Evolutionary conservation across 73 alveolate species (phyloP).

Genomic region (Tetrahymena thermophila): DNA sequence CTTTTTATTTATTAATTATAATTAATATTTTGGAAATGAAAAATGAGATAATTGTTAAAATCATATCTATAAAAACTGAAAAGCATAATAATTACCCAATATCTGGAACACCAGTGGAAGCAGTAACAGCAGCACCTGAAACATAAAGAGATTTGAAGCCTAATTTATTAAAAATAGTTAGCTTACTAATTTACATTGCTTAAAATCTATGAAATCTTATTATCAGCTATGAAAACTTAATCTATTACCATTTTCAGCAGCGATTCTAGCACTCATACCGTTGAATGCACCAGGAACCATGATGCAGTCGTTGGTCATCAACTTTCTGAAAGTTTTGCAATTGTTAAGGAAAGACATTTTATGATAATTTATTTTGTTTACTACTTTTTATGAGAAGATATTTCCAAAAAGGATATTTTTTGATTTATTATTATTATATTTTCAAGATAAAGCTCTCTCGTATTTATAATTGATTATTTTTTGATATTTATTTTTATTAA

Average conservation of each 20-base stretch:
- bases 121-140: constrained; percentile 91
- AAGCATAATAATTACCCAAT: constrained; percentile 49
- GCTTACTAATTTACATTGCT: neutral
- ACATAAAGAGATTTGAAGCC: constrained; percentile 75
- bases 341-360: constrained; percentile 11
- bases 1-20: neutral
- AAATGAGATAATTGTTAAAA: neutral
- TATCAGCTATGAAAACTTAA: neutral
- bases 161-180: neutral
- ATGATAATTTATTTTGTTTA: neutral
- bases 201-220: neutral
- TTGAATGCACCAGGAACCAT: constrained; percentile 88
- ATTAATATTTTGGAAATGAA: neutral
- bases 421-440: neutral
- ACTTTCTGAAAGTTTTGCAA: constrained; percentile 27
- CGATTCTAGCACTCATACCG: constrained; percentile 78
- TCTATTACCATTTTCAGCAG: constrained; percentile 48
- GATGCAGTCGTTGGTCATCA: constrained; percentile 39
- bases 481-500: neutral
- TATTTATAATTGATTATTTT: neutral
- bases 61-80: neutral
- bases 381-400: neutral
- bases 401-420: neutral
- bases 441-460: neutral
- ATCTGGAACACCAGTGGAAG: constrained; percentile 90